phyloP scores from a whole-genome alignment of 345 rosid genomes.

The Mangifera indica region DNA sequence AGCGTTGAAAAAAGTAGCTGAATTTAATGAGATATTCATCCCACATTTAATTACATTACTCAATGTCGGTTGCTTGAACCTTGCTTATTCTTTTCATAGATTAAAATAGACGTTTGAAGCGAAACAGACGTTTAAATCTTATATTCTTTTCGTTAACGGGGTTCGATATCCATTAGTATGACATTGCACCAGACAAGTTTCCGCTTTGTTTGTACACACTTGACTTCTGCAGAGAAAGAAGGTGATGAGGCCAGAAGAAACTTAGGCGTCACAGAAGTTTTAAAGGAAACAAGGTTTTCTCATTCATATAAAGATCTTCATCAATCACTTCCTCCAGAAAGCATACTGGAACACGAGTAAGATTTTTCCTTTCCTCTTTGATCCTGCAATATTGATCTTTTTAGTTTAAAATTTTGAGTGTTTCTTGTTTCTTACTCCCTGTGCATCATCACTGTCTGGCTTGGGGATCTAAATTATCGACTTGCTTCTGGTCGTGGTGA shows the following conservation, averaged over 20 bases:
- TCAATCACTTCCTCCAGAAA: conserved; percentile 39
- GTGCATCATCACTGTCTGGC: conserved; percentile 80
- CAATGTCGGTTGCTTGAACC: too few relatives aligned
- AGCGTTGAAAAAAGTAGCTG: too few relatives aligned
- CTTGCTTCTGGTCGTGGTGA: conserved; percentile 47
- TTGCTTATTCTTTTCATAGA: too few relatives aligned
- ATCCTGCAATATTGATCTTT: neutral
- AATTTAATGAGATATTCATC: too few relatives aligned
- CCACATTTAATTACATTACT: too few relatives aligned
- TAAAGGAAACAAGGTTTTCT: conserved; percentile 72
- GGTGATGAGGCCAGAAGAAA: conserved; percentile 82
- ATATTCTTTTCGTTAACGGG: conserved; percentile 37
- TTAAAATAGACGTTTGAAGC: neutral
- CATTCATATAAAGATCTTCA: conserved; percentile 36
- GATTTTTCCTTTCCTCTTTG: conserved; percentile 14
- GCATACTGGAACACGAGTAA: conserved; percentile 83
- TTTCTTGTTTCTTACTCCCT: neutral
- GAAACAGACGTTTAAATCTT: neutral
- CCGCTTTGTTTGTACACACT: conserved; percentile 88
- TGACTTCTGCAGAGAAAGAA: conserved; percentile 90
- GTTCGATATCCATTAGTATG: conserved; percentile 90
- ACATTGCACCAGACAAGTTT: conserved; percentile 58
- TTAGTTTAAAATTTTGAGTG: neutral
- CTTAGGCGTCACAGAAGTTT: conserved; percentile 72
- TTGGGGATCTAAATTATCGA: conserved; percentile 97